Conservation (phyloP, 2,329 filamentous ascomycete species). For the Calonectria pseudoturangicola region DNA sequence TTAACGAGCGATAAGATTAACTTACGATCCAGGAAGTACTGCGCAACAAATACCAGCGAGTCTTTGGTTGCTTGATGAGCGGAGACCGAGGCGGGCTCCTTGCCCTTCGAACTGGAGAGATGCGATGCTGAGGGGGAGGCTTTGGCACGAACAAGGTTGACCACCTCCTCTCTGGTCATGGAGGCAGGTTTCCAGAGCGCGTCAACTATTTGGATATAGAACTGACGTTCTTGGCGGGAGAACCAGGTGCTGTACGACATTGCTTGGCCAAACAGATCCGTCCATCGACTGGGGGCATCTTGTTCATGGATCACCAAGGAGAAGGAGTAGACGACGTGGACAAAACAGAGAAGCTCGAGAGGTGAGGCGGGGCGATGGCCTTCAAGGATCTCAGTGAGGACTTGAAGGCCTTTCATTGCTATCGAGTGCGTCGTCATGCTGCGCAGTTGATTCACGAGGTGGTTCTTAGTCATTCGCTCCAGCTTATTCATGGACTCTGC, state of each 20-base stretch:
- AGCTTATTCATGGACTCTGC: conserved; percentile 67
- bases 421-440: conserved; percentile 63
- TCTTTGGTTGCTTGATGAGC: conserved; percentile 59
- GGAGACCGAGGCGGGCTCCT: conserved; percentile 60
- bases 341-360: conserved; percentile 68
- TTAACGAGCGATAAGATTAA: neutral
- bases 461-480: conserved; percentile 62
- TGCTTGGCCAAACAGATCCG: conserved; percentile 68
- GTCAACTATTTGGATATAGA: conserved; percentile 66
- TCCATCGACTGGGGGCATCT: conserved; percentile 59
- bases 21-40: conserved; percentile 72
- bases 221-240: conserved; percentile 58
- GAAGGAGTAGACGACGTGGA: conserved; percentile 71
- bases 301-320: conserved; percentile 68
- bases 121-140: conserved; percentile 44
- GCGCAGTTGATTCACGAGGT: conserved; percentile 64
- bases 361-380: conserved; percentile 62
- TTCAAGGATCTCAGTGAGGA: conserved; percentile 63
- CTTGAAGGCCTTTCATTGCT: conserved; percentile 63
- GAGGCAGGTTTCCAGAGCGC: conserved; percentile 69
- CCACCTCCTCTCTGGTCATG: conserved; percentile 56
- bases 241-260: conserved; percentile 66
- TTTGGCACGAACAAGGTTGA: conserved; percentile 52
- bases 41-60: conserved; percentile 63
- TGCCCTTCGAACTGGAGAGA: conserved; percentile 63